These are phyloP conservation scores for Asterochloris erici DNA, from an alignment of 139 green algal species.

Conservation along the genomic window DNA sequence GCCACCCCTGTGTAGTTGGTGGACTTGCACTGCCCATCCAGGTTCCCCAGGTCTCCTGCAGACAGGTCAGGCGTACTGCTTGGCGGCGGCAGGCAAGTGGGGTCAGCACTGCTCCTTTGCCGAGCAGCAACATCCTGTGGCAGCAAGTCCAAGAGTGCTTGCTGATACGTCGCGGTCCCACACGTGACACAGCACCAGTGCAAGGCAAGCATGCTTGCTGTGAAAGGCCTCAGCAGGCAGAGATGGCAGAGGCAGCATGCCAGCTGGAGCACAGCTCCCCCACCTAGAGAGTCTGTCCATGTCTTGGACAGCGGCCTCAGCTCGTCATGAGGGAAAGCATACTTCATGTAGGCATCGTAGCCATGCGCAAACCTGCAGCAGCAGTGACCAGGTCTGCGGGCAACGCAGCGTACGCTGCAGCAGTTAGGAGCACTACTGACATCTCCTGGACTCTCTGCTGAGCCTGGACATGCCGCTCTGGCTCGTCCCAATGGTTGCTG, in stretches of 20 bases:
- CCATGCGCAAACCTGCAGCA: conserved; percentile 29
- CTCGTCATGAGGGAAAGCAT: conserved; percentile 82
- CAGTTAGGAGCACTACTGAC: neutral
- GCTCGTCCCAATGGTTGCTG: too few species aligned
- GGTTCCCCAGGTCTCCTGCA: conserved; percentile 23
- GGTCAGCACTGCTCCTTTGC: too few species aligned
- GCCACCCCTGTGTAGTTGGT: conserved; percentile 16
- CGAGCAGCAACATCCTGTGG: too few species aligned
- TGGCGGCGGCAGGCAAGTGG: too few species aligned
- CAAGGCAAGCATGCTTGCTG: too few species aligned
- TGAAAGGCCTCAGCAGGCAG: too few species aligned
- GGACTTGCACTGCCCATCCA: neutral
- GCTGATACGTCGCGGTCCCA: too few species aligned
- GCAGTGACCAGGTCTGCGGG: neutral
- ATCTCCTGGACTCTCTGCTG: neutral
- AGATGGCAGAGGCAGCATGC: neutral
- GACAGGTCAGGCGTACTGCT: too few species aligned
- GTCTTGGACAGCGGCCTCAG: conserved; percentile 68
- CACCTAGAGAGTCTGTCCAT: conserved; percentile 78
- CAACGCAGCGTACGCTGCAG: neutral
- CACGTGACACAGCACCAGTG: too few species aligned
- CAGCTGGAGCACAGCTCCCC: neutral
- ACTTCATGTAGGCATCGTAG: conserved; percentile 70
- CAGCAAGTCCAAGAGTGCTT: too few species aligned
- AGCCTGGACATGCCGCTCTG: too few species aligned